Conservation (phyloP, 129 eudicot species). For the sunflower (Helianthus annuus) region DNA sequence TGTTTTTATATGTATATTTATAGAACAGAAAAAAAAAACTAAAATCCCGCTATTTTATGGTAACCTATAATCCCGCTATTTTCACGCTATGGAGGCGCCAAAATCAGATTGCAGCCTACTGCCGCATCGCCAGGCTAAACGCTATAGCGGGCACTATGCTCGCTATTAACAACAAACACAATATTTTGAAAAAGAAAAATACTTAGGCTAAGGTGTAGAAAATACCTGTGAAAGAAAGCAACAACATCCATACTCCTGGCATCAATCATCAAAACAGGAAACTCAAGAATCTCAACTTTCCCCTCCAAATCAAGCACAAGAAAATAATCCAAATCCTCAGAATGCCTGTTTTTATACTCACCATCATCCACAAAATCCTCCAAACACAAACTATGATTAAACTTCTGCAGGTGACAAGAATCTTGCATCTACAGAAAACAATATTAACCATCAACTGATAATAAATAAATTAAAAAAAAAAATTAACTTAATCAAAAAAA, state of each 20-base stretch:
- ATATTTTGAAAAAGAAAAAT: not conserved
- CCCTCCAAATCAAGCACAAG: slow-evolving; percentile 98
- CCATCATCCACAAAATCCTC: slow-evolving; percentile 34
- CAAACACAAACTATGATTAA: slow-evolving; percentile 53
- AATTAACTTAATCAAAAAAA: not conserved
- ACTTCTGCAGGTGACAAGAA: slow-evolving; percentile 60
- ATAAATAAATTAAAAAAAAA: slow-evolving; percentile 8
- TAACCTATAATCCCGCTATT: no score
- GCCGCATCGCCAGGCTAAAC: no score
- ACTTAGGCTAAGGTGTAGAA: not conserved
- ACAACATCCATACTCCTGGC: slow-evolving; percentile 82
- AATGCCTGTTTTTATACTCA: slow-evolving; percentile 34
- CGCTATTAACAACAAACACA: no score
- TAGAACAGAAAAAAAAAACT: no score
- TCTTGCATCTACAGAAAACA: slow-evolving; percentile 66
- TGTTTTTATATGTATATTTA: no score
- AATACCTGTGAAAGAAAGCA: slow-evolving; percentile 86
- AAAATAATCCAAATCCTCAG: slow-evolving; percentile 69
- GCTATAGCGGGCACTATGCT: no score
- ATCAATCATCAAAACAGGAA: slow-evolving; percentile 84
- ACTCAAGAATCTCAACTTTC: slow-evolving; percentile 92
- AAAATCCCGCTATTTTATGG: no score
- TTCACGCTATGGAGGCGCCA: no score
- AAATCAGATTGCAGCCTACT: no score
- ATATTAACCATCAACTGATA: not conserved